These are phyloP conservation scores for Areca catechu DNA, from an alignment of 176 grass and related monocot genomes.

Conservation along the genomic window DNA sequence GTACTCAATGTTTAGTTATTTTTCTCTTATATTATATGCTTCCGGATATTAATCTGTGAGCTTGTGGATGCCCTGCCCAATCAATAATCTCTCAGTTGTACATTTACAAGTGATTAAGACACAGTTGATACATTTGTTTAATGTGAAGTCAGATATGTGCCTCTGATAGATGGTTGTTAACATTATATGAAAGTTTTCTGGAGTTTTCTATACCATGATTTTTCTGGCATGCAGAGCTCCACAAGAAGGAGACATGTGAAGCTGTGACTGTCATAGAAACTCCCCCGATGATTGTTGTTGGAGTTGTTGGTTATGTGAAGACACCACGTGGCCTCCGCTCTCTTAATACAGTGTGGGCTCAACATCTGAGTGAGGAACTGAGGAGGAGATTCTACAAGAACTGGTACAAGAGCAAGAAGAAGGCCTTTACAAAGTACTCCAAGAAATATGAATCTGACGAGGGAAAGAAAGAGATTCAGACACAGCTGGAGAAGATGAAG, in stretches of 20 bases:
- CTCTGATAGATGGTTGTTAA: too few relatives aligned
- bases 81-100: too few relatives aligned
- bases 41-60: too few relatives aligned
- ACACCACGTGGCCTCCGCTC: constrained; percentile 74
- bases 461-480: constrained; percentile 79
- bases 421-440: constrained; percentile 77
- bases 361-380: constrained; percentile 89
- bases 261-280: constrained; percentile 82
- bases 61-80: too few relatives aligned
- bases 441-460: constrained; percentile 67
- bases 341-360: constrained; percentile 87
- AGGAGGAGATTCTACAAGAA: constrained; percentile 91
- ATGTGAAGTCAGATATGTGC: too few relatives aligned
- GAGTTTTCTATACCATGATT: neutral
- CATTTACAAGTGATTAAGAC: too few relatives aligned
- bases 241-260: constrained; percentile 97
- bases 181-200: neutral
- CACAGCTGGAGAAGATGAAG: constrained; percentile 90
- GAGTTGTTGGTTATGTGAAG: constrained; percentile 81
- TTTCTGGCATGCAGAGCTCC: constrained; percentile 42
- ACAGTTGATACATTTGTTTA: too few relatives aligned
- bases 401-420: constrained; percentile 99
- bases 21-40: too few relatives aligned
- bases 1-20: neutral
- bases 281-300: constrained; percentile 79